A percentile compares a stretch with the other conserved stretches of the same genome.
These are phyloP conservation scores for Sphagnum contortum DNA, from an alignment of 225 moss, liverwort and hornwort genomes.

Conservation along the genomic window DNA sequence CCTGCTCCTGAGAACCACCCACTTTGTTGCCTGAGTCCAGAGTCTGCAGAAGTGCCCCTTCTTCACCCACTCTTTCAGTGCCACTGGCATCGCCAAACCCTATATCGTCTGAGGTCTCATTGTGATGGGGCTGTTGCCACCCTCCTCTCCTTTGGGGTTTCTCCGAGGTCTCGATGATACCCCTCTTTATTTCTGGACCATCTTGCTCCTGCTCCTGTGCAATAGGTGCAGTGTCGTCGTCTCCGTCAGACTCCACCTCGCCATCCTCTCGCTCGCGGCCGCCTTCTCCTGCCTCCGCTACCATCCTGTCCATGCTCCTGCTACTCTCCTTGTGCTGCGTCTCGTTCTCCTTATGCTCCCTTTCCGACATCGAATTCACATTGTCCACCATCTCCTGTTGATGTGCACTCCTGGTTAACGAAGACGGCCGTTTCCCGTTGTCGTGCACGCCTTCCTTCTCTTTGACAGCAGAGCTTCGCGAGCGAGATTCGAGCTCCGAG, in stretches of 20 bases:
- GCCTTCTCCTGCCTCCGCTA: constrained; percentile 13
- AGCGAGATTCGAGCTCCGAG: no score
- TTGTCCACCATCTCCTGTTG: no score
- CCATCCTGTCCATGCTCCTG: constrained; percentile 13
- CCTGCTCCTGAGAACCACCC: constrained; percentile 1
- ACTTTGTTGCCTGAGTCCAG: constrained; percentile 1
- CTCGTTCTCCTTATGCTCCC: constrained; percentile 17
- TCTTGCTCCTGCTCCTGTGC: constrained; percentile 30
- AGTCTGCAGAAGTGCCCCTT: constrained; percentile 8
- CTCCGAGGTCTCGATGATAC: constrained; percentile 29
- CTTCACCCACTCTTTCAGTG: constrained; percentile 11
- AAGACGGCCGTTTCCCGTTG: no score
- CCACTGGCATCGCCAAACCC: constrained; percentile 9
- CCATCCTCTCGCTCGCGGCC: constrained; percentile 78
- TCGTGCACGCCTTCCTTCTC: no score
- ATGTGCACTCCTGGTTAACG: no score
- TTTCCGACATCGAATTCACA: no score
- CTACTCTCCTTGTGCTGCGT: constrained; percentile 19
- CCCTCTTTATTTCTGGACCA: constrained; percentile 37
- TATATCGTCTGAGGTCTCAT: neutral
- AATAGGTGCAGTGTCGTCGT: constrained; percentile 18
- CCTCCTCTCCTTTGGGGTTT: no score
- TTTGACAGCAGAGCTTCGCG: no score
- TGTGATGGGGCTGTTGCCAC: no score
- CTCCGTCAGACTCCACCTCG: constrained; percentile 55